Evolutionary conservation across 2,329 filamentous ascomycete species (phyloP), one percentile per base, ranked within the genome.

Genomic region (Microcyclosporella mali): DNA sequence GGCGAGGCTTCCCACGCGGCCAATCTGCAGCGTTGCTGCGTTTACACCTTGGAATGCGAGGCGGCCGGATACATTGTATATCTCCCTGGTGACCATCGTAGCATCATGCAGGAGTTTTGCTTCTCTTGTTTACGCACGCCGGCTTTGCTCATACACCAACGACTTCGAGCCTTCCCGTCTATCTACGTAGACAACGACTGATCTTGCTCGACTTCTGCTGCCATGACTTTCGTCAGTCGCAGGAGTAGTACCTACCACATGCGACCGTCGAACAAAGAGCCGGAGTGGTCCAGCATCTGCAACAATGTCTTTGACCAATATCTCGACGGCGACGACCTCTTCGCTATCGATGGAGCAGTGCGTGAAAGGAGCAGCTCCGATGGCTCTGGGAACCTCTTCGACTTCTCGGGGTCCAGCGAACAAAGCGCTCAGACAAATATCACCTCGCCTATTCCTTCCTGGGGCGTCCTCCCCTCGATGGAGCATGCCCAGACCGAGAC

Each of bases 261-360:
- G 58, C 69, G 68, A 62, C 54, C 70, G 51, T 62, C 65, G 59
- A 67, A 73, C 66, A 77, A 74, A 71, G 68, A 68, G 47, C 62
- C 66, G 56, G 70, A 73, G 43, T 73, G 73, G 67, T 70, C 74
- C 53, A 77, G 79, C 59, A 69, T 77, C 46, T 73, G 72, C 63
- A 74, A 75, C 64, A 74, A 76, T 61, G 70, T 82, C 63, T 81
- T 83, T 68, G 76, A 79, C 56, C 73, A 80, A 60, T 81, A 78
- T 59, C 70, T 81, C 61, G 72, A 78, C 52, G 72, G 75, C 63
- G 56, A 61, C 33, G 77, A 79, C 47, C 67, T 73, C 43, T 69
- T 73, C 52, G 69, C 69, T 41, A 62, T 67, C 48, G 68, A 67
- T 53, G 67, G 70, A 48, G 64, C 65, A 47, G 63, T 69, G 51